phyloP scores from a whole-genome alignment of 352 stramenopile genomes.

The Pythium monospermum region DNA sequence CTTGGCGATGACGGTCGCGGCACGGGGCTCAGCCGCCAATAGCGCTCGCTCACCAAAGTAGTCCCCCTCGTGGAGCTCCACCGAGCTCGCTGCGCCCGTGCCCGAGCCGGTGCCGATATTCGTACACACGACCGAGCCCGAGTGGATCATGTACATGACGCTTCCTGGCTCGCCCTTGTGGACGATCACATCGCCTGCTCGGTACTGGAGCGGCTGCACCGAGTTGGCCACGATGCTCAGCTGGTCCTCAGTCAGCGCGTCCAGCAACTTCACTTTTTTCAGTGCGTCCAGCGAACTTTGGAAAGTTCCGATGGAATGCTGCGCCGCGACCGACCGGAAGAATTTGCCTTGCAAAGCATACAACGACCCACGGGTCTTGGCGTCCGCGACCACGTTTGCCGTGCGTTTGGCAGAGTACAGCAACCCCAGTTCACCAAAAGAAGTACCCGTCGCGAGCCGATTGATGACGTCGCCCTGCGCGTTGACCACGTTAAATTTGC shows the following conservation, averaged over 20 bases:
- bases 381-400: constrained; percentile 35
- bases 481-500: constrained; percentile 44
- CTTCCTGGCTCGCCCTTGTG: constrained; percentile 66
- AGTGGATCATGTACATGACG: constrained; percentile 81
- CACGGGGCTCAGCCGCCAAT: constrained; percentile 76
- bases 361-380: constrained; percentile 29
- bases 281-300: constrained; percentile 43
- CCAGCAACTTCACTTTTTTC: constrained; percentile 37
- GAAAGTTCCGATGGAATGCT: constrained; percentile 36
- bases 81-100: constrained; percentile 22
- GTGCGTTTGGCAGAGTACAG: constrained; percentile 52
- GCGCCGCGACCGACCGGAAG: constrained; percentile 44
- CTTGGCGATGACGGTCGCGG: constrained; percentile 81
- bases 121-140: constrained; percentile 49
- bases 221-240: constrained; percentile 36
- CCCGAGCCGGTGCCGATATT: constrained; percentile 52
- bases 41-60: constrained; percentile 93
- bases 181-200: constrained; percentile 61
- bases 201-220: constrained; percentile 42
- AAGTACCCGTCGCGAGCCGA: constrained; percentile 26
- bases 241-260: constrained; percentile 38
- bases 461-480: constrained; percentile 40
- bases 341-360: constrained; percentile 44
- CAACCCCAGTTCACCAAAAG: constrained; percentile 52
- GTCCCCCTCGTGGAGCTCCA: constrained; percentile 59